phyloP scores from a whole-genome alignment of 441 rosid species.

The Adansonia rubrostipa region DNA sequence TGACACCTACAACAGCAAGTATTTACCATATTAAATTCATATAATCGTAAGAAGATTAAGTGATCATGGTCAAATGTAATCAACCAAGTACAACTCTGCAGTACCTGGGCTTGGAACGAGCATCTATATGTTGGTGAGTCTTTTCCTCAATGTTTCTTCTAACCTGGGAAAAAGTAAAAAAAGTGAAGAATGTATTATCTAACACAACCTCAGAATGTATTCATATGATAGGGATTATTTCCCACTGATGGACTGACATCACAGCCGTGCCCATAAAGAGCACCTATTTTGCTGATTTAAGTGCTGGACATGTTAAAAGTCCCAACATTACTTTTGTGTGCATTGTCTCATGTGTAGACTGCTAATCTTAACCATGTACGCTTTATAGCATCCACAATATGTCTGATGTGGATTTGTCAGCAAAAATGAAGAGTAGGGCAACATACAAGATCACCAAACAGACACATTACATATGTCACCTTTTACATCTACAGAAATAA shows the following conservation, averaged over 20 bases:
- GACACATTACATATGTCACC: background rate
- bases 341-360: background rate
- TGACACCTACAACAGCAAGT: background rate
- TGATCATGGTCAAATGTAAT: background rate
- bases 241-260: background rate
- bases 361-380: background rate
- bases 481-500: background rate
- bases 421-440: background rate
- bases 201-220: constrained; percentile 8
- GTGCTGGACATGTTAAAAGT: background rate
- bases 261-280: constrained; percentile 2
- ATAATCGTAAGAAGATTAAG: background rate
- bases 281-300: background rate
- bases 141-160: constrained; percentile 66
- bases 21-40: constrained; percentile 1
- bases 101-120: constrained; percentile 86
- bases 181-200: constrained; percentile 6
- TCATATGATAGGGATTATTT: constrained; percentile 1
- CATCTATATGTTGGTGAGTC: constrained; percentile 80
- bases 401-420: background rate
- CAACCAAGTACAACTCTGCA: constrained; percentile 15
- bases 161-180: no score
- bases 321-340: background rate
- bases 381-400: background rate
- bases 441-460: background rate